A percentile compares a stretch with the other conserved stretches of the same genome.
These are phyloP conservation scores for Solanum paucissectum DNA, from an alignment of 257 asterid species.

Conservation along the genomic window DNA sequence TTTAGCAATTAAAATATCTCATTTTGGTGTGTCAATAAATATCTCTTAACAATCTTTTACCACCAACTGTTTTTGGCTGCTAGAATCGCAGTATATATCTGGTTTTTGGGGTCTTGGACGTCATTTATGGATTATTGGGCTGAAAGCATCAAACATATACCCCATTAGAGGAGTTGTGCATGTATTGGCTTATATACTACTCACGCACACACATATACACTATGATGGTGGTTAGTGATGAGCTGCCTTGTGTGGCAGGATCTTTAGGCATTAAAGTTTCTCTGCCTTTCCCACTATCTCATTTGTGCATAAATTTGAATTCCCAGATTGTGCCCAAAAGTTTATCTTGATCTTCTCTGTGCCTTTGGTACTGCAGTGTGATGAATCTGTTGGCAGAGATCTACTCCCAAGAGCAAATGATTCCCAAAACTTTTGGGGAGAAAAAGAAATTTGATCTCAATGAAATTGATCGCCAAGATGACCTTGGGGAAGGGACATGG, in stretches of 20 bases:
- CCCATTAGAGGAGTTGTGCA: not conserved
- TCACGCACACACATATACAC: not conserved
- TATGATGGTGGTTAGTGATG: not conserved
- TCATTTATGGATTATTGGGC: not conserved
- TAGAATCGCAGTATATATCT: not conserved
- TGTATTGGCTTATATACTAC: not conserved
- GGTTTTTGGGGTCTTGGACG: not conserved
- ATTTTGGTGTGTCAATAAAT: not conserved
- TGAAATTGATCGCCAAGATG: slow-evolving; percentile 44
- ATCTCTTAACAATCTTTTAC: not conserved
- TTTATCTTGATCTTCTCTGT: not conserved
- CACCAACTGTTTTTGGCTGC: not conserved
- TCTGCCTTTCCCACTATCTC: not conserved
- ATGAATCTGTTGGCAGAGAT: slow-evolving; percentile 98
- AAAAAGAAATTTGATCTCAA: slow-evolving; percentile 74
- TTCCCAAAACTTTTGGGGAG: slow-evolving; percentile 62
- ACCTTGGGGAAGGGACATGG: slow-evolving; percentile 52
- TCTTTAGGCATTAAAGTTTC: not conserved
- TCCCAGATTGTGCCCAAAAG: not conserved
- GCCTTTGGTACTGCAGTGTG: slow-evolving; percentile 59
- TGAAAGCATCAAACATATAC: not conserved
- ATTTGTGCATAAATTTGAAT: not conserved
- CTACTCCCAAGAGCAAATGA: slow-evolving; percentile 91
- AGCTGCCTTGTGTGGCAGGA: not conserved
- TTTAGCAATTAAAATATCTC: not conserved